These are phyloP conservation scores for Chytriomyces sp. DNA, from an alignment of 192 early-diverging fungal species.

Conservation along the genomic window DNA sequence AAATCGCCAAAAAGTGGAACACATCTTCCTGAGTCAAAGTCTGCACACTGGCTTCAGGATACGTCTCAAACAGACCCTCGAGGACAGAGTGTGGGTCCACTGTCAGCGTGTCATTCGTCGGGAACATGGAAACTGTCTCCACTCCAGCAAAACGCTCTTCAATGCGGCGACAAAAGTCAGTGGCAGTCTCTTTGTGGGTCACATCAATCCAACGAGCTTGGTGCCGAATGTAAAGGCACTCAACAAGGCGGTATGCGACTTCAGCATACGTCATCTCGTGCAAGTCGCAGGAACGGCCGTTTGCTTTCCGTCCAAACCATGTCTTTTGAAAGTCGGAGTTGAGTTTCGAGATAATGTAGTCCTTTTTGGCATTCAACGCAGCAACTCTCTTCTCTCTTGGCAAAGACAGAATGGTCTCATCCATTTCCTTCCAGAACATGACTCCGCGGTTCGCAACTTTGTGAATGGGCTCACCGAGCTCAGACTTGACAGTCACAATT, in stretches of 20 bases:
- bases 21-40: conserved; percentile 84
- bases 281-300: conserved; percentile 74
- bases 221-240: conserved; percentile 76
- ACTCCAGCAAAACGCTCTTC: conserved; percentile 84
- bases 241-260: conserved; percentile 80
- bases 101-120: conserved; percentile 65
- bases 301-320: conserved; percentile 87
- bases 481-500: conserved; percentile 84
- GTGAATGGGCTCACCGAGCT: conserved; percentile 94
- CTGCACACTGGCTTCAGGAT: conserved; percentile 72
- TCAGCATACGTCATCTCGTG: conserved; percentile 95
- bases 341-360: conserved; percentile 83
- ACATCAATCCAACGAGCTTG: conserved; percentile 81
- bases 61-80: conserved; percentile 70
- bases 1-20: conserved; percentile 78
- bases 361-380: conserved; percentile 77
- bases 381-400: conserved; percentile 81
- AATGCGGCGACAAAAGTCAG: conserved; percentile 81
- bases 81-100: conserved; percentile 67
- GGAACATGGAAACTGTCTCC: conserved; percentile 65
- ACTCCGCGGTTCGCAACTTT: conserved; percentile 86
- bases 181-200: conserved; percentile 70
- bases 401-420: conserved; percentile 77
- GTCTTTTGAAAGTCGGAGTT: conserved; percentile 91
- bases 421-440: conserved; percentile 78